Base-by-base conservation (phyloP, 2,329 filamentous ascomycete genomes). In the Mycosphaerella arachidis region DNA sequence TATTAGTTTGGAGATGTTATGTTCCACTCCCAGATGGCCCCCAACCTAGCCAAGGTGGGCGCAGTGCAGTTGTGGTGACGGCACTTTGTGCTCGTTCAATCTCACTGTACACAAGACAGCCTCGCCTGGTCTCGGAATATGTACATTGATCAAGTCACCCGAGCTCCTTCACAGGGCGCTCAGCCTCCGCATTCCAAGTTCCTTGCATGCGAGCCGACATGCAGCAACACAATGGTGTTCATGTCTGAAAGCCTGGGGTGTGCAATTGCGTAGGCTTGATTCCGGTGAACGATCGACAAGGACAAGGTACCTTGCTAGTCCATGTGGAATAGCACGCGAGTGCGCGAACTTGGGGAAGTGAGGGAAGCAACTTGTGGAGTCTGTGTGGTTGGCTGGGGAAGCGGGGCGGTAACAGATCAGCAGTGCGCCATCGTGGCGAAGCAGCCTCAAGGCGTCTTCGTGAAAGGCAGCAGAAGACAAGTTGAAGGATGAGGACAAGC, bases 381-480 rank as follows among this genome's bases (percentile, higher is more conserved):
- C 16, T n/a, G 10, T n/a, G 37, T 43, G 16, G 10, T 43, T 43
- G 37, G 37, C 37, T n/a, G 37, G 37, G 37, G 10, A 43, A 43
- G 37, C 16, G 16, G 37, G 31, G 31, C 31, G 7, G 8, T 4
- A 35, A 35, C 31, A 35, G 37, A 43, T 43, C 37, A 43, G 37
- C 37, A 16, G 37, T 43, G 37, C 33, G 51, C 51, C 51, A 53
- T 53, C 24, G 51, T 53, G 51, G 51, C 51, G 51, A 35, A 53
- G 51, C 37, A 20, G 24, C 10, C 7, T 35, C 51, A 31, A 53
- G 51, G 10, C 30, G 37, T 35, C 7, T 27, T 53, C 37, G 51
- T 31, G 4, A 53, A 35, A 53, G 51, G 51, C 24, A 30, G 31
- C 31, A 31, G n/a, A 35, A 13, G 24, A 53, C 33, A 35, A 53